phyloP scores from a whole-genome alignment of 1,284 basidiomycete species.

The Naganishia sp. region DNA sequence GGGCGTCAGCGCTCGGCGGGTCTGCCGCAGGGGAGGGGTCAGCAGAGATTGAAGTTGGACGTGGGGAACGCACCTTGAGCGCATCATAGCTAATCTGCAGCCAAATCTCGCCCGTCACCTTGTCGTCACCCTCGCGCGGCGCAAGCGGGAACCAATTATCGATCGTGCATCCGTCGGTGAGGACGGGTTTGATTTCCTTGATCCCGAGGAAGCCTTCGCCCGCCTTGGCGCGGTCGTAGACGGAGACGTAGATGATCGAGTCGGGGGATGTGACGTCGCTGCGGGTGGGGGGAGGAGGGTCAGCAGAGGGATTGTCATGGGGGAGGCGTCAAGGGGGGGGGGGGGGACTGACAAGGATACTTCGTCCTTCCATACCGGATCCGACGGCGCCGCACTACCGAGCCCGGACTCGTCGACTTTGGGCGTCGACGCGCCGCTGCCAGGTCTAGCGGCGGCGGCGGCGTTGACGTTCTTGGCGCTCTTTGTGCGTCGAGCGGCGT shows the following conservation, averaged over 20 bases:
- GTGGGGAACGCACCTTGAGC: conserved; percentile 65
- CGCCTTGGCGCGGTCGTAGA: conserved; percentile 87
- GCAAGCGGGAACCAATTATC: conserved; percentile 88
- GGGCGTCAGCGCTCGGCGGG: conserved; percentile 62
- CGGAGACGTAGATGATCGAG: conserved; percentile 81
- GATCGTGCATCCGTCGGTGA: conserved; percentile 87
- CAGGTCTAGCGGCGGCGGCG: background rate
- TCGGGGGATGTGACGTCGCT: conserved; percentile 94
- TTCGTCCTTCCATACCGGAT: conserved; percentile 98
- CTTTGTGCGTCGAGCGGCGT: conserved; percentile 54
- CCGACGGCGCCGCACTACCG: conserved; percentile 58
- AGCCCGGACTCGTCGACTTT: conserved; percentile 39
- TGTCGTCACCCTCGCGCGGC: conserved; percentile 70
- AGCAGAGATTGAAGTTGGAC: background rate
- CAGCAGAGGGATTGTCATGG: too few species aligned
- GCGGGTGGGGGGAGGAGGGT: conserved; percentile 21
- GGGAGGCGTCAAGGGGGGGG: background rate
- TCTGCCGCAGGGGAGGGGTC: background rate
- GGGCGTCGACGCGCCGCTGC: conserved; percentile 50
- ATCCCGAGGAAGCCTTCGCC: conserved; percentile 86
- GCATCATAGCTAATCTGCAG: conserved; percentile 93
- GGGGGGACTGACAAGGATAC: conserved; percentile 79
- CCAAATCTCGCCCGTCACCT: conserved; percentile 87
- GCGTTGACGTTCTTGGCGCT: conserved; percentile 44
- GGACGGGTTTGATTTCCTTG: conserved; percentile 83